Evolutionary conservation across 495 filamentous ascomycete genomes (phyloP).

Genomic region (Lophiostoma macrostomum): DNA sequence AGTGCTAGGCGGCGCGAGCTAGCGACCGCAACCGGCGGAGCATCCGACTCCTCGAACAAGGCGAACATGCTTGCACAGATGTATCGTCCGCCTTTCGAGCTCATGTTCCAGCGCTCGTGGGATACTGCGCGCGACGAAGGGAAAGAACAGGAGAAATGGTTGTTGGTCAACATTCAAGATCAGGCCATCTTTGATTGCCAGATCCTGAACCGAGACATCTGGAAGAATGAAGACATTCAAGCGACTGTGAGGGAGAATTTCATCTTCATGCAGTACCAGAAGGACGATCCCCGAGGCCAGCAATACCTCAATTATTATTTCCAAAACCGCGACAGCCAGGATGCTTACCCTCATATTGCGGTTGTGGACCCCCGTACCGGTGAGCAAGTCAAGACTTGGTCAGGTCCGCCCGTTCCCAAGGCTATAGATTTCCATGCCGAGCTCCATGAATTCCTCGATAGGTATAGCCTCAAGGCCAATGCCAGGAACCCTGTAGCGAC

Average conservation of each 20-base stretch:
- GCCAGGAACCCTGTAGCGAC: conserved; percentile 90
- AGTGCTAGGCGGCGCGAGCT: conserved; percentile 53
- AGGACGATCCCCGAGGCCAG: conserved; percentile 68
- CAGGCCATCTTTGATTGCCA: conserved; percentile 89
- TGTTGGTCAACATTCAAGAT: conserved; percentile 93
- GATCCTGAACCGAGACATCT: conserved; percentile 86
- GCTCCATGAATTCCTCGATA: conserved; percentile 90
- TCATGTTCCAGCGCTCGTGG: conserved; percentile 73
- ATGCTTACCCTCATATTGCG: conserved; percentile 90
- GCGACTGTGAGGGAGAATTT: conserved; percentile 87
- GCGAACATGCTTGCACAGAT: conserved; percentile 77
- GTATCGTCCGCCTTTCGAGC: conserved; percentile 83
- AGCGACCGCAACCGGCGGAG: conserved; percentile 65
- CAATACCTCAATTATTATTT: conserved; percentile 92
- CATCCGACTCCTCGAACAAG: conserved; percentile 68
- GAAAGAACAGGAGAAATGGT: conserved; percentile 84
- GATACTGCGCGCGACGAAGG: conserved; percentile 80
- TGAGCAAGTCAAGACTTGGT: conserved; percentile 96
- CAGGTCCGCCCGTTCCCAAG: conserved; percentile 71
- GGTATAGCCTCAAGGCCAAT: conserved; percentile 82
- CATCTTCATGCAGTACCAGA: conserved; percentile 88
- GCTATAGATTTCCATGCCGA: conserved; percentile 82
- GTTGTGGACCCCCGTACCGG: conserved; percentile 95
- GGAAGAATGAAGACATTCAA: conserved; percentile 77
- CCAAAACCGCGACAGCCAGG: conserved; percentile 62